Base-by-base conservation (phyloP, 371 early-diverging fungal species). In the Mortierella sp. region DNA sequence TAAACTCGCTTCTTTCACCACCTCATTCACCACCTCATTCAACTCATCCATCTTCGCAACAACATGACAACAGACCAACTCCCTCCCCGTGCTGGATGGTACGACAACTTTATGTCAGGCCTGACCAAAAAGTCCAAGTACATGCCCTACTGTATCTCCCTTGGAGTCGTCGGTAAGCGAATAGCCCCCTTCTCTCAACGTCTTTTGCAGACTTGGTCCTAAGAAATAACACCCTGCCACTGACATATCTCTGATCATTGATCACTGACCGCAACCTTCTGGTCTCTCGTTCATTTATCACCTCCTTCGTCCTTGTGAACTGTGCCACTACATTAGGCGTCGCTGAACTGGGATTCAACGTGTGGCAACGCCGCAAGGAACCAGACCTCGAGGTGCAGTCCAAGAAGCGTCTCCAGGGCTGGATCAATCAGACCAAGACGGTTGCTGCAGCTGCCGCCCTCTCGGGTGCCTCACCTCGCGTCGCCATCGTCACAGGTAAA, bases 401-500 rank as follows among this genome's bases (percentile, higher is more conserved):
- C 16, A 12, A 24, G n/a, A 72, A 32, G 48, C 77, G 72, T 48
- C 77, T 72, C 12, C 71, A 56, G n/a, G 29, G 43, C 16, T 77
- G 77, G 77, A 77, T 60, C 29, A 51, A 72, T 21, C 72, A 72
- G n/a, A 32, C 72, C 44, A 56, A 76, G 32, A 70, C 35, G 27
- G 32, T 35, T 63, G 63, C 63, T 32, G 63, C 35, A 18, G 58
- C 58, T 27, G 27, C 70, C 48, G 29, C 43, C 35, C 32, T 46
- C 21, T 41, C 41, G 1, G 48, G 56, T 0, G 18, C 12, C 11
- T 41, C 48, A 35, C 72, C 72, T 58, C 71, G 48, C 10, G 72
- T 77, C 10, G 77, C 77, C 77, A 58, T 77, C 27, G 77, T 77
- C 29, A 77, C 77, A 51, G 77, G 77, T 77, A 65, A 58, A 72